phyloP scores from a whole-genome alignment of 2,329 filamentous ascomycete genomes.

The Sarocladium oryzae region DNA sequence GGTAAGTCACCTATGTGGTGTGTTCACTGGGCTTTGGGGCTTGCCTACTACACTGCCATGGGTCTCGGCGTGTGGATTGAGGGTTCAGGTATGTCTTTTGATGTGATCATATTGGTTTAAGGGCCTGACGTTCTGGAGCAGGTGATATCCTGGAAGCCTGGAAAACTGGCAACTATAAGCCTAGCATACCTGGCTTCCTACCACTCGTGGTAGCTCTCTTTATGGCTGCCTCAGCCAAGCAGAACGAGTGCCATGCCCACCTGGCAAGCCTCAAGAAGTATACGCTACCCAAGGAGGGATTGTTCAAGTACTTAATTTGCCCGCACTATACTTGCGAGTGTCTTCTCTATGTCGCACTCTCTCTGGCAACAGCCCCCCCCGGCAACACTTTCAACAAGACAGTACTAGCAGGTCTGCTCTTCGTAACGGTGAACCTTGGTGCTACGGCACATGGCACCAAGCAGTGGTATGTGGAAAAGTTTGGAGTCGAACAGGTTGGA shows the following conservation, averaged over 20 bases:
- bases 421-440: conserved; percentile 74
- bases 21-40: conserved; percentile 72
- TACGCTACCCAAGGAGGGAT: conserved; percentile 65
- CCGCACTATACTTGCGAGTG: conserved; percentile 93
- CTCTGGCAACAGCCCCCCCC: conserved; percentile 64
- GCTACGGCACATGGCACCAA: conserved; percentile 74
- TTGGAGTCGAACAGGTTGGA: conserved; percentile 58
- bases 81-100: conserved; percentile 60
- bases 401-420: conserved; percentile 60
- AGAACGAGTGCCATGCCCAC: conserved; percentile 67
- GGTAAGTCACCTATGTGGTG: conserved; percentile 73
- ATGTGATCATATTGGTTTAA: no score
- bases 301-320: conserved; percentile 69
- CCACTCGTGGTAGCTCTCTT: conserved; percentile 55
- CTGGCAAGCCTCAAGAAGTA: conserved; percentile 73
- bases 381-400: conserved; percentile 65
- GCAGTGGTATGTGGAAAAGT: conserved; percentile 71
- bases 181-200: conserved; percentile 1
- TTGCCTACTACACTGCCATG: conserved; percentile 69
- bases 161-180: conserved; percentile 13
- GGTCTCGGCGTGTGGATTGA: conserved; percentile 80
- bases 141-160: conserved; percentile 28
- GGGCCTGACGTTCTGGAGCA: no score
- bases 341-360: conserved; percentile 72
- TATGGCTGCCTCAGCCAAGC: conserved; percentile 61